Conservation (phyloP, 2,329 filamentous ascomycete genomes). For the Pseudogymnoascus sp. region DNA sequence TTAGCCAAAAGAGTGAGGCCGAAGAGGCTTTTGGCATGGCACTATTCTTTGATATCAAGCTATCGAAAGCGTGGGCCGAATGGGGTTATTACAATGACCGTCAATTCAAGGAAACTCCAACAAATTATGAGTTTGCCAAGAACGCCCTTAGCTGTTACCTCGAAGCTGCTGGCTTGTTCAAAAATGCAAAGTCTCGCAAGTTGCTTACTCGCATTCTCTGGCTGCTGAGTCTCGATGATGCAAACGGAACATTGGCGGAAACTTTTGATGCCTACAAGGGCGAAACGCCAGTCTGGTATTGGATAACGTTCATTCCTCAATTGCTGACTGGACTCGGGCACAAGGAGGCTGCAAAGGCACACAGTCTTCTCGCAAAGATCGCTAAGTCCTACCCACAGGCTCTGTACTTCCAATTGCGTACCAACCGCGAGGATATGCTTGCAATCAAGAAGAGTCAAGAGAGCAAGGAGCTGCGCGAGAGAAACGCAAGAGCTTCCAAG, state of each 20-base stretch:
- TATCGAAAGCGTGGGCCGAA: slow-evolving; percentile 97
- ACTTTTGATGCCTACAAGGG: slow-evolving; percentile 97
- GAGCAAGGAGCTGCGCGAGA: slow-evolving; percentile 52
- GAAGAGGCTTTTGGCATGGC: slow-evolving; percentile 93
- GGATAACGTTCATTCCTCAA: slow-evolving; percentile 98
- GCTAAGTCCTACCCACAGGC: slow-evolving; percentile 94
- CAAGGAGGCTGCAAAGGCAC: slow-evolving; percentile 81
- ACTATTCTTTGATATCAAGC: slow-evolving; percentile 87
- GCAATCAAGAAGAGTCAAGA: slow-evolving; percentile 85
- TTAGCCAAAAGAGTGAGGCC: slow-evolving; percentile 82
- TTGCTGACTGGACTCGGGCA: slow-evolving; percentile 84
- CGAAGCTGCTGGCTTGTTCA: slow-evolving; percentile 92
- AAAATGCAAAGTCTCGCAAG: slow-evolving; percentile 93
- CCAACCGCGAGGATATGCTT: slow-evolving; percentile 87
- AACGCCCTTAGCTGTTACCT: slow-evolving; percentile 94
- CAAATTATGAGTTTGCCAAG: slow-evolving; percentile 72
- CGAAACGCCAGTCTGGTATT: slow-evolving; percentile 97
- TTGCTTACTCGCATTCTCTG: slow-evolving; percentile 88
- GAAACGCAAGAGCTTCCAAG: slow-evolving; percentile 31
- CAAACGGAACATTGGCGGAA: slow-evolving; percentile 70
- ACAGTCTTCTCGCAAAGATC: slow-evolving; percentile 82
- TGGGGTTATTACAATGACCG: slow-evolving; percentile 98
- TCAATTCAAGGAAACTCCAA: slow-evolving; percentile 85
- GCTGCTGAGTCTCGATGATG: slow-evolving; percentile 88
- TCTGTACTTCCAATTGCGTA: slow-evolving; percentile 90